These are phyloP conservation scores for Pseudocercospora crystallina DNA, from an alignment of 2,329 filamentous ascomycete species.

Conservation along the genomic window DNA sequence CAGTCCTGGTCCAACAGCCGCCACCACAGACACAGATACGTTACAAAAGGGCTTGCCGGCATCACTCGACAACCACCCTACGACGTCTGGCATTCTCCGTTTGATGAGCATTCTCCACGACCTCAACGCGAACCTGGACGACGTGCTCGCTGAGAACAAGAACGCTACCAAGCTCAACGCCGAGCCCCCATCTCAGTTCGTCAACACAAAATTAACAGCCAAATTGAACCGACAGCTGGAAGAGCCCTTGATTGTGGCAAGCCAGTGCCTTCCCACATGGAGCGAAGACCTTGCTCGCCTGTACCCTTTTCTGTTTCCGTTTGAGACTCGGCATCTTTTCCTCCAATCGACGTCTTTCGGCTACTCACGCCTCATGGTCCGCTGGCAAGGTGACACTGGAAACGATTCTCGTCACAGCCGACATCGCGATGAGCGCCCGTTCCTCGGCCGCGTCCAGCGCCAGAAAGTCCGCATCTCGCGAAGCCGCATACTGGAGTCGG, in stretches of 20 bases:
- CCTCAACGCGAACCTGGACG: slow-evolving; percentile 88
- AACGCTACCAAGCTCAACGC: slow-evolving; percentile 63
- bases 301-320: slow-evolving; percentile 96
- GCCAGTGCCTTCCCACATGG: slow-evolving; percentile 93
- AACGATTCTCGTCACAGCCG: slow-evolving; percentile 80
- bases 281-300: slow-evolving; percentile 89
- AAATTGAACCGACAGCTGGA: slow-evolving; percentile 97
- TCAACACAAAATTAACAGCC: slow-evolving; percentile 96
- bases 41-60: slow-evolving; percentile 64
- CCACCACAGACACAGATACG: slow-evolving; percentile 50
- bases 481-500: slow-evolving; percentile 91
- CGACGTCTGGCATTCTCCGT: slow-evolving; percentile 81
- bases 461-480: slow-evolving; percentile 98
- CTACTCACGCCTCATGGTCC: slow-evolving; percentile 93
- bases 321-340: slow-evolving; percentile 95
- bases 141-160: slow-evolving; percentile 78
- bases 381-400: slow-evolving; percentile 91
- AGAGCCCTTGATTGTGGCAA: slow-evolving; percentile 94
- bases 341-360: slow-evolving; percentile 97
- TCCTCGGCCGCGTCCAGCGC: slow-evolving; percentile 84
- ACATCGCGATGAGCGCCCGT: slow-evolving; percentile 82
- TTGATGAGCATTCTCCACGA: slow-evolving; percentile 88
- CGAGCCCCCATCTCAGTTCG: slow-evolving; percentile 88
- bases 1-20: slow-evolving; percentile 53
- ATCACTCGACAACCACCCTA: slow-evolving; percentile 79